phyloP scores from a whole-genome alignment of 441 rosid species.

The Hura crepitans region DNA sequence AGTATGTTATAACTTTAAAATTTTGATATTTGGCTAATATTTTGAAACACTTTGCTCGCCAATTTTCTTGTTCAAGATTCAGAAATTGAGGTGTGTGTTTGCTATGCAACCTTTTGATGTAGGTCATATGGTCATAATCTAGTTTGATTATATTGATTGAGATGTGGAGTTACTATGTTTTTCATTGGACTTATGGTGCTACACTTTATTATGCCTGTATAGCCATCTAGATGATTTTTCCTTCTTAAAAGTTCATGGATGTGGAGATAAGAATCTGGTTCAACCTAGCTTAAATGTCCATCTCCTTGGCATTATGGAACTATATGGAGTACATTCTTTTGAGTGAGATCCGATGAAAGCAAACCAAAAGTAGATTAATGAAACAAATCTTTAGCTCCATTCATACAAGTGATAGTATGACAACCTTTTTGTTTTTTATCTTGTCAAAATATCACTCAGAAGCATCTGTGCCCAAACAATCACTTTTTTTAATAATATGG shows the following conservation, averaged over 20 bases:
- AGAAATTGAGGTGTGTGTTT: background rate
- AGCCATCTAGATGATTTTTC: background rate
- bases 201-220: background rate
- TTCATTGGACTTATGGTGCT: background rate
- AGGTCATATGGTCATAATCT: background rate
- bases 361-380: background rate
- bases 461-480: background rate
- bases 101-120: background rate
- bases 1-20: constrained; percentile 44
- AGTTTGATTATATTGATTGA: background rate
- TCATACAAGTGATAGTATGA: background rate
- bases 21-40: background rate
- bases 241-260: background rate
- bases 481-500: background rate
- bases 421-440: background rate
- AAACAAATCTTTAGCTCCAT: background rate
- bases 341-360: background rate
- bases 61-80: constrained; percentile 16
- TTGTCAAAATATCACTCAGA: background rate
- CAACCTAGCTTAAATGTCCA: background rate
- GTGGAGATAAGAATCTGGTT: background rate
- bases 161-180: background rate
- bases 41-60: constrained; percentile 7
- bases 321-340: background rate
- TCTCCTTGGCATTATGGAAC: background rate